These are phyloP conservation scores for Asclepias syriaca DNA, from an alignment of 257 asterid genomes.

Conservation along the genomic window DNA sequence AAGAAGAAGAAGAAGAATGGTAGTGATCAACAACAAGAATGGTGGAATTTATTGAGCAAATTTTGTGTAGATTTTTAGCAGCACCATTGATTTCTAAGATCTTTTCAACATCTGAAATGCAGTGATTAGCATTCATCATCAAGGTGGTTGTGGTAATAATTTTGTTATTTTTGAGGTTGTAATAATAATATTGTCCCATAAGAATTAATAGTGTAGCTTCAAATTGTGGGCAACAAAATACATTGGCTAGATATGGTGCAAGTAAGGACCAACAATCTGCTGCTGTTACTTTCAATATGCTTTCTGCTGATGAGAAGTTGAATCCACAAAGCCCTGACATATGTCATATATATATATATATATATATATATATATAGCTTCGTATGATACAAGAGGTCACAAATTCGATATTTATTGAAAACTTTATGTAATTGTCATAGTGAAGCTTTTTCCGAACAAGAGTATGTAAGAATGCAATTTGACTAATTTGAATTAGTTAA, in stretches of 20 bases:
- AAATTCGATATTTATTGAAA: too few relatives aligned
- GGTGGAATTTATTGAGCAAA: conserved; percentile 26
- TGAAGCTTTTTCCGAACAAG: too few relatives aligned
- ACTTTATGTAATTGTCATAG: too few relatives aligned
- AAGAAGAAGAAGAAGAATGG: conserved; percentile 14
- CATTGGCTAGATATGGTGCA: conserved; percentile 34
- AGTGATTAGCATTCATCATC: conserved; percentile 26
- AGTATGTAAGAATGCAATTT: too few relatives aligned
- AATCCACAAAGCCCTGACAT: conserved; percentile 28
- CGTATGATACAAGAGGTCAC: too few relatives aligned
- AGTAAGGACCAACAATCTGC: conserved; percentile 35
- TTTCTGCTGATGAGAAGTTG: conserved; percentile 26
- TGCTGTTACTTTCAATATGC: conserved; percentile 19
- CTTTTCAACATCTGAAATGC: conserved; percentile 33
- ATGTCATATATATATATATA: not conserved
- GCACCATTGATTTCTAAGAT: conserved; percentile 34
- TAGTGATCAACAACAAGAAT: conserved; percentile 13
- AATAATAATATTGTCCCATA: conserved; percentile 27
- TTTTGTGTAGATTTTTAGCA: conserved; percentile 20
- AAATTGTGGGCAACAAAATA: conserved; percentile 32
- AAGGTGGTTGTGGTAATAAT: conserved; percentile 12
- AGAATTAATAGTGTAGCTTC: conserved; percentile 28
- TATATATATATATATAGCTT: conserved; percentile 10
- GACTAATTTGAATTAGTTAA: too few relatives aligned
- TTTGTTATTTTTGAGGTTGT: conserved; percentile 8